phyloP scores from a whole-genome alignment of 2,329 filamentous ascomycete species.

The Allantophomopsis cytisporea region DNA sequence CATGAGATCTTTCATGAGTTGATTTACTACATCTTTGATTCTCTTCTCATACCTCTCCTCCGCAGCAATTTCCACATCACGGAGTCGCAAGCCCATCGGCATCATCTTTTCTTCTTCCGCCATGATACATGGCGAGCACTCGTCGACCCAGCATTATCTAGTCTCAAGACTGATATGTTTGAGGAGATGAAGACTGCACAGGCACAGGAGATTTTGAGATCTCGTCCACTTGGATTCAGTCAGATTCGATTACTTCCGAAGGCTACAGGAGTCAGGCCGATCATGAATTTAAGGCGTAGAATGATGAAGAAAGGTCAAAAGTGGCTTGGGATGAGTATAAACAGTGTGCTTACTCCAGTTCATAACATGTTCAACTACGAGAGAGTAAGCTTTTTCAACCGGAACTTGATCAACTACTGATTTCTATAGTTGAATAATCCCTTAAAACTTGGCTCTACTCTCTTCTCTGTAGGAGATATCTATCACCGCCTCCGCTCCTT shows the following conservation, averaged over 20 bases:
- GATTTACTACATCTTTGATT: slow-evolving; percentile 88
- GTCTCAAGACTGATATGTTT: slow-evolving; percentile 61
- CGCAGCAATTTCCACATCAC: slow-evolving; percentile 88
- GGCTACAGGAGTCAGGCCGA: slow-evolving; percentile 59
- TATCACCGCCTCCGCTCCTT: slow-evolving; percentile 62
- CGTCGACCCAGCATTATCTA: slow-evolving; percentile 56
- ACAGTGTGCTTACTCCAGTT: slow-evolving; percentile 56
- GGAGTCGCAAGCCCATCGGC: slow-evolving; percentile 69
- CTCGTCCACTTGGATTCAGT: slow-evolving; percentile 59
- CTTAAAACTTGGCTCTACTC: slow-evolving; percentile 55
- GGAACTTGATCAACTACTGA: slow-evolving; percentile 6
- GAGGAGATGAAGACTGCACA: slow-evolving; percentile 54
- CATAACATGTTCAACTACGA: slow-evolving; percentile 70
- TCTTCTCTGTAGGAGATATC: slow-evolving; percentile 74
- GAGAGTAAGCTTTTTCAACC: slow-evolving; percentile 33
- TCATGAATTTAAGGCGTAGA: slow-evolving; percentile 71
- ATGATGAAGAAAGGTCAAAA: slow-evolving; percentile 37
- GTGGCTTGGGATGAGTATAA: slow-evolving; percentile 51
- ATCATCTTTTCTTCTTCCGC: slow-evolving; percentile 82
- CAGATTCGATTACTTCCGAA: slow-evolving; percentile 78
- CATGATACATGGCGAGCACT: slow-evolving; percentile 82
- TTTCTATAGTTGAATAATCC: slow-evolving; percentile 30
- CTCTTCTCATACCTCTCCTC: slow-evolving; percentile 74
- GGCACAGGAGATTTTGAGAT: slow-evolving; percentile 42
- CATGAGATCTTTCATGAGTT: slow-evolving; percentile 72